Conservation (phyloP, 2,329 filamentous ascomycete species). For the Neocatenulostroma microsporum region DNA sequence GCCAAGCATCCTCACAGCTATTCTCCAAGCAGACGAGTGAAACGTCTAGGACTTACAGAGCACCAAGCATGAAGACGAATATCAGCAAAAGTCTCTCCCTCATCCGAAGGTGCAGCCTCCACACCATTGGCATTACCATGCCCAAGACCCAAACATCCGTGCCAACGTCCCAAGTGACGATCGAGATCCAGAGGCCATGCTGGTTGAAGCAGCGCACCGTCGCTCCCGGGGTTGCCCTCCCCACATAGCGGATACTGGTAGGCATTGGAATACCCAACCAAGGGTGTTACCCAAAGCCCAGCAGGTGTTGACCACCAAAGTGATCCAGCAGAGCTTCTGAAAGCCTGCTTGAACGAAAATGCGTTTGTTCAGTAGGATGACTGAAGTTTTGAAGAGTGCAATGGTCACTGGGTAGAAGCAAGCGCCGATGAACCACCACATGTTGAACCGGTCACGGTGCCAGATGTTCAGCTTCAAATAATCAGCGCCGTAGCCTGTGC, state of each 20-base stretch:
- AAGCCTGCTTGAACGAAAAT: conserved; percentile 3
- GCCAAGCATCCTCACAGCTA: too few relatives aligned
- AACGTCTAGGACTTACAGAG: neutral
- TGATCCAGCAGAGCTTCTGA: conserved; percentile 2
- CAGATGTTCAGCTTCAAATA: neutral
- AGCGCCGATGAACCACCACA: neutral
- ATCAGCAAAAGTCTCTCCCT: conserved; percentile 1
- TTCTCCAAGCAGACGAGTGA: too few relatives aligned
- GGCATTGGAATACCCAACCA: conserved; percentile 1
- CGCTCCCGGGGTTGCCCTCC: neutral
- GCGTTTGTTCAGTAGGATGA: conserved; percentile 4
- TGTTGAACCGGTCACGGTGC: conserved; percentile 2
- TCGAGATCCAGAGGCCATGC: conserved; percentile 4
- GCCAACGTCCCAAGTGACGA: conserved; percentile 3
- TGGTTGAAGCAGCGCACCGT: conserved; percentile 1
- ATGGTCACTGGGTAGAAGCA: conserved; percentile 2
- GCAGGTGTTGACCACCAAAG: conserved; percentile 2
- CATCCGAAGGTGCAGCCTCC: neutral
- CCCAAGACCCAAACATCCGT: conserved; percentile 3
- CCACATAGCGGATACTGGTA: conserved; percentile 1
- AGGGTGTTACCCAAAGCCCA: conserved; percentile 3
- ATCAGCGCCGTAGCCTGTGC: conserved; percentile 1
- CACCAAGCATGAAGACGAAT: conserved; percentile 2
- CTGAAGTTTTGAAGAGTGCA: neutral
- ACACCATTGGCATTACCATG: conserved; percentile 3